Evolutionary conservation across 2,329 filamentous ascomycete genomes (phyloP), one percentile per base, ranked within the genome.

Genomic region (Verticillium albo-atrum): DNA sequence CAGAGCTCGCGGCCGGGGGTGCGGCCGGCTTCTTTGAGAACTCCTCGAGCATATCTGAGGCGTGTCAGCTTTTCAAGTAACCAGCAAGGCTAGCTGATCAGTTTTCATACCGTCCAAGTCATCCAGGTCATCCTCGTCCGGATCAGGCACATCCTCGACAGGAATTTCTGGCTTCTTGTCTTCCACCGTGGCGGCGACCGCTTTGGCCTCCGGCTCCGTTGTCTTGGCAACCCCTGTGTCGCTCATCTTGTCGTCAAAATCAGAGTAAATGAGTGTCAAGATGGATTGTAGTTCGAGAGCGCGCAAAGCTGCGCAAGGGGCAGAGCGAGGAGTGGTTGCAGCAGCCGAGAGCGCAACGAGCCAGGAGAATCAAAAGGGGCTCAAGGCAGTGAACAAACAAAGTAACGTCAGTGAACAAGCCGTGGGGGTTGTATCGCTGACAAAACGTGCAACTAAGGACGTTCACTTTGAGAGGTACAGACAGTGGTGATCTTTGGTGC

Each of bases 101-200:
- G 23, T 12, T 20, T n/a, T 23, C 78, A 66, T 74, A 91, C 91
- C 92, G 75, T 99, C 95, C 52, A 99, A 79, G 69, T 98, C 95
- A 69, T 97, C 91, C 23, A 95, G 78, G 66, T 95, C 91, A 74
- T 95, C 95, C 74, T 96, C 93, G 65, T 98, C 94, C 6, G 93
- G 94, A 68, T 97, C 94, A 23, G 92, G 89, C 17, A 89, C 87
- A 65, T 89, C 83, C 25, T 82, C 84, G 25, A 72, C 67, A 17
- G 70, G 65, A 9, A 64, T 62, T 12, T 64, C 64, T n/a, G 64
- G 66, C 34, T 62, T 62, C 56, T 68, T 71, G 28, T 63, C 50
- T 58, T 62, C 67, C 28, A 62, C 57, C 30, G 64, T 30, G 54
- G 65, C 54, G 20, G 60, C 60, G 26, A 25, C 53, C 50, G 61